phyloP scores from a whole-genome alignment of 768 basidiomycete species.

The Psilocybe tampanensis region DNA sequence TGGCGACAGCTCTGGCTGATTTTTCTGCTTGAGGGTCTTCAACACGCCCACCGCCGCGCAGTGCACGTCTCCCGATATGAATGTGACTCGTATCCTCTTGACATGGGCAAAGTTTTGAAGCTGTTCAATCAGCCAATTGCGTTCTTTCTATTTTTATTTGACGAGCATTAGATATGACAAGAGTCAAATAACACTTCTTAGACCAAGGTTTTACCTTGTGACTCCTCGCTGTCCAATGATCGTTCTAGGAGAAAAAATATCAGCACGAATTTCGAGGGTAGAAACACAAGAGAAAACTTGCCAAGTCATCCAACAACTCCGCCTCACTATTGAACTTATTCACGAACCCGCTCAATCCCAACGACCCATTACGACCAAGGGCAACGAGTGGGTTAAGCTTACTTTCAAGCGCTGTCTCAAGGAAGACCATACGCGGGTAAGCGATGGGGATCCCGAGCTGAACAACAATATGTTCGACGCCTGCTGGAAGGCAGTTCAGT shows the following conservation, averaged over 20 bases:
- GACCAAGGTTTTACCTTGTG: too few species aligned
- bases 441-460: slow-evolving; percentile 88
- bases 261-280: background rate
- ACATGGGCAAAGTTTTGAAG: slow-evolving; percentile 71
- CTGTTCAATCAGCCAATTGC: slow-evolving; percentile 84
- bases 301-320: slow-evolving; percentile 92
- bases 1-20: slow-evolving; percentile 50
- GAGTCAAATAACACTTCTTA: too few species aligned
- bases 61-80: slow-evolving; percentile 93
- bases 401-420: slow-evolving; percentile 76
- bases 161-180: slow-evolving; percentile 7
- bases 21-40: slow-evolving; percentile 64
- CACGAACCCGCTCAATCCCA: slow-evolving; percentile 78
- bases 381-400: slow-evolving; percentile 85
- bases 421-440: slow-evolving; percentile 92
- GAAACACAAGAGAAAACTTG: slow-evolving; percentile 29
- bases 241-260: slow-evolving; percentile 53
- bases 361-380: slow-evolving; percentile 65
- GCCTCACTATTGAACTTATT: slow-evolving; percentile 93
- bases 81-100: slow-evolving; percentile 74
- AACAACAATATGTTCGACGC: slow-evolving; percentile 82
- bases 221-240: slow-evolving; percentile 86
- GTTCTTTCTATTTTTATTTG: slow-evolving; percentile 63
- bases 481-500: slow-evolving; percentile 58
- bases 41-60: slow-evolving; percentile 83